Base-by-base conservation (phyloP, 805 yeast genomes). In the Wickerhamiella sergipiensis region DNA sequence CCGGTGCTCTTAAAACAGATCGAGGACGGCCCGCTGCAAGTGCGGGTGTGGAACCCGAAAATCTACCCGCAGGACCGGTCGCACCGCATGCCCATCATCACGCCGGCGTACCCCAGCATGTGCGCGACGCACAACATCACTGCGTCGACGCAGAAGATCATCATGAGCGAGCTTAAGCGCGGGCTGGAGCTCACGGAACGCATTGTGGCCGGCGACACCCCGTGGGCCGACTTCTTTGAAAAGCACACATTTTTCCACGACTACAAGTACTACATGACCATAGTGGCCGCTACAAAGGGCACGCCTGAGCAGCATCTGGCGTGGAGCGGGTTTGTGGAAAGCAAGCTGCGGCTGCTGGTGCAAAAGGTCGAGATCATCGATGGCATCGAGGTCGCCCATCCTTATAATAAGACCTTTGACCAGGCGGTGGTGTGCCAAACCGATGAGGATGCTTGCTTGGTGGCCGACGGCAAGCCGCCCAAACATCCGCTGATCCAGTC, bases 31-130 rank as follows among this genome's bases (percentile, higher is more conserved):
- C 97, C 97, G 0, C 69, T 92, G 45, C 97, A 89, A 59, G 97
- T 89, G 0, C 76, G 95, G 54, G 92, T 92, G 8, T 92, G 98
- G 98, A 92, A 92, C 64, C 98, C 98, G 17, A 77, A 83, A 55
- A 68, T 90, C 3, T 92, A 92, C 63, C 83, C 92, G 1, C 86
- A 80, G 59, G 98, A 92, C 65, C 77, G 95, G 53, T 79, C 79
- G 33, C 98, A 92, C 67, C 73, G 81, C 58, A 92, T 92, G 98
- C 98, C 98, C 0, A 95, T 92, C 10, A 92, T 92, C 53, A 92
- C 98, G 0, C 98, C 98, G 0, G 97, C 97, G 0, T 87, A 88
- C 63, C 96, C 96, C 1, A 89, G 97, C 1, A 92, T 92, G 98
- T 92, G 98, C 69, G 96, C 98, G 0, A 92, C 98, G 1, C 98